Conservation (phyloP, 352 stramenopile genomes). For the Lagenidium sp. region DNA sequence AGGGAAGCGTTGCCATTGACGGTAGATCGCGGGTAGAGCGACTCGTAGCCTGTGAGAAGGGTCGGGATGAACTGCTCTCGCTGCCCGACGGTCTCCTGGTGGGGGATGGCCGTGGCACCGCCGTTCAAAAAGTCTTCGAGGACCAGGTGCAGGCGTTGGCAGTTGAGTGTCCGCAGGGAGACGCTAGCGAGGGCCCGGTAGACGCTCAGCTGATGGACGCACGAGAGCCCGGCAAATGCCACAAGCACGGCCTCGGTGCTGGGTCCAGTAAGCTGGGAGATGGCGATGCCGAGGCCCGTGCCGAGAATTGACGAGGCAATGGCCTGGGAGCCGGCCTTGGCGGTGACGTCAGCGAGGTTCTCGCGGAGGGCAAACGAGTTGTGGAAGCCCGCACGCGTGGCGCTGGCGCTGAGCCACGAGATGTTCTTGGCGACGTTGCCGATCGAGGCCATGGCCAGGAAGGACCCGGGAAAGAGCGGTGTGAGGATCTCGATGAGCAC, state of each 20-base stretch:
- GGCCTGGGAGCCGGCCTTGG: conserved; percentile 91
- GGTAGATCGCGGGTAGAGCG: conserved; percentile 32
- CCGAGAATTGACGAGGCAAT: conserved; percentile 90
- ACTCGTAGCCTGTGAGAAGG: conserved; percentile 38
- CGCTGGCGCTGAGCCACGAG: conserved; percentile 91
- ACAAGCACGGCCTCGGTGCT: conserved; percentile 35
- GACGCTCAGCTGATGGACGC: conserved; percentile 41
- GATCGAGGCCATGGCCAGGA: conserved; percentile 86
- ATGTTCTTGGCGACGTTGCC: conserved; percentile 95
- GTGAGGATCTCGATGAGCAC: conserved; percentile 90
- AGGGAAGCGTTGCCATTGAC: conserved; percentile 42
- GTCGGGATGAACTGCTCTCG: conserved; percentile 51
- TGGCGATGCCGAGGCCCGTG: conserved; percentile 49
- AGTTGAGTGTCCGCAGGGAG: conserved; percentile 58
- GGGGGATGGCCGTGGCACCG: conserved; percentile 3
- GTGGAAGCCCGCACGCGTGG: conserved; percentile 92
- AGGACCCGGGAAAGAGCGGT: conserved; percentile 66
- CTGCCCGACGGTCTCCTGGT: conserved; percentile 23
- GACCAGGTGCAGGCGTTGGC: conserved; percentile 50
- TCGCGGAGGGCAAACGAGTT: conserved; percentile 83
- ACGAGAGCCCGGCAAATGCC: conserved; percentile 42
- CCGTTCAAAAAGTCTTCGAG: conserved; percentile 29
- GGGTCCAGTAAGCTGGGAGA: conserved; percentile 49
- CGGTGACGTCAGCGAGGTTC: conserved; percentile 96
- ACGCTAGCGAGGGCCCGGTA: conserved; percentile 53